Base-by-base conservation (phyloP, 2,329 filamentous ascomycete species). In the Talaromyces pinophilus region DNA sequence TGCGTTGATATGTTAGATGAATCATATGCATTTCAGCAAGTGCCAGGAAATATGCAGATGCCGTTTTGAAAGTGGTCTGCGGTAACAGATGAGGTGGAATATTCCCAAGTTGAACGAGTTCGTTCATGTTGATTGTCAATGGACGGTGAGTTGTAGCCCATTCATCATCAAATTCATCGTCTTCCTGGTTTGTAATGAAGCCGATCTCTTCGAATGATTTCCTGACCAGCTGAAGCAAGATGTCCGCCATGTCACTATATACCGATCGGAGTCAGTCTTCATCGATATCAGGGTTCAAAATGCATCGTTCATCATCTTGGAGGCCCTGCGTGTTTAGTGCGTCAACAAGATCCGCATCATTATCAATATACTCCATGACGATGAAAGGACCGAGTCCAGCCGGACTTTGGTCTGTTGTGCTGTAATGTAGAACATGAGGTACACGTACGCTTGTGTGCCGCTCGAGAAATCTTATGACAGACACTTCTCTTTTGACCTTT, bases 21-120 rank as follows among this genome's bases (percentile, higher is more conserved):
- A 71, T 72, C 4, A 84, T 70, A 54, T 84, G 77, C 67, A 81
- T 74, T 8, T 82, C 76, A 2, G 81, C 78, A 5, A 82, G 70
- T 0, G 73, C 74, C 22, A 63, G 59, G 46, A 78, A 80, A 73
- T 80, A 83, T 11, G 76, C 75, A n/a, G 78, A 75, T 1, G 77
- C 72, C 10, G 71, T 71, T 3, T 63, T 17, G 66, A 76, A 81
- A 2, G 69, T 11, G 40, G 59, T 59, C 3, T 25, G n/a, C 5
- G 19, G 44, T 13, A 48, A 8, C 4, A 48, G 4, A 48, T 22
- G 1, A 4, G 44, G 4, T 25, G 19, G 44, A 48, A 48, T 25
- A 22, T 48, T 48, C 44, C 44, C 19, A 11, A 48, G 44, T 15
- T 25, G 19, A 2, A 48, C 11, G 25, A 48, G 3, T 48, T 25